These are phyloP conservation scores for Saccharomycopsis sp. DNA, from an alignment of 805 yeast species.

Conservation along the genomic window DNA sequence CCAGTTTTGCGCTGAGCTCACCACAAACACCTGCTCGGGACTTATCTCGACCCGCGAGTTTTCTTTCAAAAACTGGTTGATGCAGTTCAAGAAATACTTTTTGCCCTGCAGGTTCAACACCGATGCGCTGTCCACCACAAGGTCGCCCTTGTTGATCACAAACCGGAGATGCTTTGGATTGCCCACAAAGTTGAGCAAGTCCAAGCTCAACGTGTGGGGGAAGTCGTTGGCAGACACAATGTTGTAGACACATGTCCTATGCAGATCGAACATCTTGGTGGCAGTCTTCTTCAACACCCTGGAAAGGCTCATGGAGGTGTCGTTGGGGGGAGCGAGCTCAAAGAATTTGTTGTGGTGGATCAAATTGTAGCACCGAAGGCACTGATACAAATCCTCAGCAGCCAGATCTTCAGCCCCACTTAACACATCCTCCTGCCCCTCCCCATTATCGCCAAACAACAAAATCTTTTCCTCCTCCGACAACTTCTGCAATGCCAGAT, in stretches of 20 bases:
- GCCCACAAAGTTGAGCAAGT: conserved; percentile 27
- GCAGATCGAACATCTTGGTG: not conserved
- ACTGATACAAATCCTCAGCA: conserved; percentile 11
- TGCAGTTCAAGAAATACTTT: conserved; percentile 4
- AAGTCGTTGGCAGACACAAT: conserved; percentile 53
- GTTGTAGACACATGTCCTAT: conserved; percentile 36
- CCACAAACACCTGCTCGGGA: conserved; percentile 31
- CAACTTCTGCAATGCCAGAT: conserved; percentile 3
- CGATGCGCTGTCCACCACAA: conserved; percentile 23
- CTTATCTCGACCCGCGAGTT: conserved; percentile 5
- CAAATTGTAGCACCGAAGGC: conserved; percentile 9
- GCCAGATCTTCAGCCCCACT: conserved; percentile 1
- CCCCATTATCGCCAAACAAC: conserved; percentile 3
- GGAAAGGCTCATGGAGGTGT: not conserved
- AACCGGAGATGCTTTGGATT: conserved; percentile 14
- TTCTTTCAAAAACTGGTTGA: conserved; percentile 7
- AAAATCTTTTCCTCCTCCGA: conserved; percentile 10
- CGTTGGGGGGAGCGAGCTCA: conserved; percentile 26
- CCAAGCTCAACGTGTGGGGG: conserved; percentile 41
- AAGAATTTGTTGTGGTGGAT: conserved; percentile 30
- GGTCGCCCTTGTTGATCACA: conserved; percentile 33
- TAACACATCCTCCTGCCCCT: conserved; percentile 3
- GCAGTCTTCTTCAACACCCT: not conserved
- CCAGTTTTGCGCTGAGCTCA: conserved; percentile 49
- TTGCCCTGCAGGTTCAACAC: conserved; percentile 5